phyloP scores from a whole-genome alignment of 2,329 filamentous ascomycete species.

The Cladosporium halotolerans region DNA sequence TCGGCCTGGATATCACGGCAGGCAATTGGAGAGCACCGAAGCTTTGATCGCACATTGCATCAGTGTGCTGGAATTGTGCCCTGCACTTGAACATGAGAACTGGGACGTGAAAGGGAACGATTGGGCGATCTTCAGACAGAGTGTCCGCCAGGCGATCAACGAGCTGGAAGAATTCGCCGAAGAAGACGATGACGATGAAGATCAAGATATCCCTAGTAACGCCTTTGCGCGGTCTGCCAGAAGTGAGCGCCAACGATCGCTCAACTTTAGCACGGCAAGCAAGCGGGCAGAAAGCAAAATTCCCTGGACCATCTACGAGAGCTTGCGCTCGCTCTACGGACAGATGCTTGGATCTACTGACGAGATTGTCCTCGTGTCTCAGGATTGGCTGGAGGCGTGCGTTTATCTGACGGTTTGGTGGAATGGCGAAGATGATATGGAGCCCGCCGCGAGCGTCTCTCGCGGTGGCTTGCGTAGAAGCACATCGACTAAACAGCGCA shows the following conservation, averaged over 20 bases:
- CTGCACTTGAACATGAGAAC: slow-evolving; percentile 57
- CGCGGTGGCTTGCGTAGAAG: slow-evolving; percentile 34
- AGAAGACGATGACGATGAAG: slow-evolving; percentile 49
- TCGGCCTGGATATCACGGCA: slow-evolving; percentile 63
- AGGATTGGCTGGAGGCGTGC: slow-evolving; percentile 89
- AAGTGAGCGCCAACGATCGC: slow-evolving; percentile 37
- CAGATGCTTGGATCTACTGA: slow-evolving; percentile 70
- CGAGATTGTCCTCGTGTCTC: slow-evolving; percentile 68
- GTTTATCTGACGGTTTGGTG: slow-evolving; percentile 84
- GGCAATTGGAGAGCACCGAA: slow-evolving; percentile 71
- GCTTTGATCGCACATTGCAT: slow-evolving; percentile 63
- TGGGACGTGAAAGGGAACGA: slow-evolving; percentile 80
- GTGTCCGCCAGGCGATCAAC: slow-evolving; percentile 61
- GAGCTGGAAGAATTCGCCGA: slow-evolving; percentile 74
- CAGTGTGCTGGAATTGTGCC: slow-evolving; percentile 65
- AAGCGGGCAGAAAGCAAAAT: slow-evolving; percentile 76
- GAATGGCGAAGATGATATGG: slow-evolving; percentile 66
- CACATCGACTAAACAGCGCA: slow-evolving; percentile 30
- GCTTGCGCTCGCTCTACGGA: slow-evolving; percentile 71
- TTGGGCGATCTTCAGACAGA: slow-evolving; percentile 78
- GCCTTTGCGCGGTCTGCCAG: slow-evolving; percentile 25
- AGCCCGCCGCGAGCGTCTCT: slow-evolving; percentile 38
- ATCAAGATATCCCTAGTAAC: slow-evolving; percentile 33
- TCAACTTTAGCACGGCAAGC: slow-evolving; percentile 60
- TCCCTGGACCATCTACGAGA: slow-evolving; percentile 86